phyloP scores from a whole-genome alignment of 2,329 filamentous ascomycete species.

The Pseudogymnoascus sp. region DNA sequence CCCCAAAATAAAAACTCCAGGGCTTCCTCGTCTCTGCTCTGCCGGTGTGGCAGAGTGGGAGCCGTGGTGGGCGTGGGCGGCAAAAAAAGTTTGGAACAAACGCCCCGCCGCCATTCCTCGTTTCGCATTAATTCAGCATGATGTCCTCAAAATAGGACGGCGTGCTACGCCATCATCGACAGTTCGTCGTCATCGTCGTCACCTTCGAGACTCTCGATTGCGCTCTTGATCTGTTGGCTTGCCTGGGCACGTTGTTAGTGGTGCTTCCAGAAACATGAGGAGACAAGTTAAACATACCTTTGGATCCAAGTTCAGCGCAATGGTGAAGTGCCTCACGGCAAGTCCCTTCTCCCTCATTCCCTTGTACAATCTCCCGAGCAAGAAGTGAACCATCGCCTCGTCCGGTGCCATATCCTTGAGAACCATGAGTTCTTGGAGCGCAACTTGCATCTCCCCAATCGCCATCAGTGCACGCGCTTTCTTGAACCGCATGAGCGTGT shows the following conservation, averaged over 20 bases:
- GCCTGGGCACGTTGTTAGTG: slow-evolving; percentile 46
- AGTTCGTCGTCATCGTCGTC: slow-evolving; percentile 56
- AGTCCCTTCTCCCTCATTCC: slow-evolving; percentile 61
- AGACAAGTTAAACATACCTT: slow-evolving; percentile 54
- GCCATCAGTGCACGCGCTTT: slow-evolving; percentile 82
- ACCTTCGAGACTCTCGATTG: slow-evolving; percentile 84
- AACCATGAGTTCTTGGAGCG: slow-evolving; percentile 74
- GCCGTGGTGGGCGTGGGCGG: neutral
- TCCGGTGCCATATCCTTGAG: slow-evolving; percentile 87
- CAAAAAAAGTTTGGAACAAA: neutral
- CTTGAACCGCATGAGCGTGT: slow-evolving; percentile 80
- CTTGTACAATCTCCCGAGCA: slow-evolving; percentile 78
- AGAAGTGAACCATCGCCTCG: slow-evolving; percentile 91
- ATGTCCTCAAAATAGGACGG: neutral
- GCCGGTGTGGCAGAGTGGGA: neutral
- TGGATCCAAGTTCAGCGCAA: slow-evolving; percentile 88
- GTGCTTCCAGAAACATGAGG: neutral
- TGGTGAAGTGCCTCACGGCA: slow-evolving; percentile 91
- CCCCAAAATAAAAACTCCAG: neutral
- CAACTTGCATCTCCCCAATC: slow-evolving; percentile 59
- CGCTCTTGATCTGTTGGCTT: slow-evolving; percentile 89
- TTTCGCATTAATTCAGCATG: neutral
- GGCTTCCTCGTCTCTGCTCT: neutral
- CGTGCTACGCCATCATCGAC: slow-evolving; percentile 41
- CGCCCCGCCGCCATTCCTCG: neutral